Conservation (phyloP, 139 green algal species). For the Auxenochlorella protothecoides region DNA sequence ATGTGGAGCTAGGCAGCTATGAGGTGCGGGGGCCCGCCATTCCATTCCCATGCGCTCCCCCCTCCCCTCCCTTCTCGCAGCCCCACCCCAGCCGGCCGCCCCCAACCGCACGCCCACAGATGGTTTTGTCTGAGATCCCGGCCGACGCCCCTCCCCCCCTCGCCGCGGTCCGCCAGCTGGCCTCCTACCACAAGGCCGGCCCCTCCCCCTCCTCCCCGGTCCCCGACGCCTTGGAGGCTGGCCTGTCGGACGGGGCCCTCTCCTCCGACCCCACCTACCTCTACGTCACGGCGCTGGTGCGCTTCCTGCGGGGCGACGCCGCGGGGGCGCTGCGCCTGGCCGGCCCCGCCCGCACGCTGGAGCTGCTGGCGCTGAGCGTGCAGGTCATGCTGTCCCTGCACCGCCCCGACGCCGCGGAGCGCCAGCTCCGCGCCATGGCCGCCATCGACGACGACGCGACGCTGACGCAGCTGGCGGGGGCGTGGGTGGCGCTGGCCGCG, state of each 20-base stretch:
- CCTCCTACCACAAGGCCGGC: conserved; percentile 64
- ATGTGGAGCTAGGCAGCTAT: conserved; percentile 88
- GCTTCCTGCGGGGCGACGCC: neutral
- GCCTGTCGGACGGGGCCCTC: conserved; percentile 55
- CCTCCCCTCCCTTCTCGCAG: neutral
- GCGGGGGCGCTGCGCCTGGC: neutral
- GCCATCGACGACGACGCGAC: conserved; percentile 87
- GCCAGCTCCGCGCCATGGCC: conserved; percentile 60
- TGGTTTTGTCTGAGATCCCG: conserved; percentile 83
- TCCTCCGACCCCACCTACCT: conserved; percentile 60
- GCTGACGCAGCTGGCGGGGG: conserved; percentile 87
- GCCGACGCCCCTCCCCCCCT: conserved; percentile 59
- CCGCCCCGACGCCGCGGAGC: conserved; percentile 79
- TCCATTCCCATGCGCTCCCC: neutral
- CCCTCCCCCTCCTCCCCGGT: conserved; percentile 49
- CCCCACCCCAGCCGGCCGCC: no score
- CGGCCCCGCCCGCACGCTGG: neutral
- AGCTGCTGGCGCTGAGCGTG: conserved; percentile 58
- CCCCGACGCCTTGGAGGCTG: conserved; percentile 60
- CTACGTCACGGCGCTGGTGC: conserved; percentile 44
- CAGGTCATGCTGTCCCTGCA: conserved; percentile 87
- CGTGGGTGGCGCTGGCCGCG: conserved; percentile 77
- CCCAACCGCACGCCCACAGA: conserved; percentile 33
- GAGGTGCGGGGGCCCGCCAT: conserved; percentile 48
- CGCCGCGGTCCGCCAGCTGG: conserved; percentile 82